These are phyloP conservation scores for Globisporangium paddicum DNA, from an alignment of 352 stramenopile species.

Conservation along the genomic window DNA sequence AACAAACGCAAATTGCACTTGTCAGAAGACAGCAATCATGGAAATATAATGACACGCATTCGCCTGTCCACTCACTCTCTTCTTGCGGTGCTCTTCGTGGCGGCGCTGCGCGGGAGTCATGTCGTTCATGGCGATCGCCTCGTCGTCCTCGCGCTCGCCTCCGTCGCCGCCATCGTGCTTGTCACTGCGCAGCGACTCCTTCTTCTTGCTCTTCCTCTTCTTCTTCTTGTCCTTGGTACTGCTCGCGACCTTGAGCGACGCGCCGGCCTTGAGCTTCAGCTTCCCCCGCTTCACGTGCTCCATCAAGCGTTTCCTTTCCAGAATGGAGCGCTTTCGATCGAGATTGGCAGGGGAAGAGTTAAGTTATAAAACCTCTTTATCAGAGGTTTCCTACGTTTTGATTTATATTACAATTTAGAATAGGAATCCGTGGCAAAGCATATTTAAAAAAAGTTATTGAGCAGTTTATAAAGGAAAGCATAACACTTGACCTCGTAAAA, in stretches of 20 bases:
- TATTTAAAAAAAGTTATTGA: too few relatives aligned
- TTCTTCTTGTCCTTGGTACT: conserved; percentile 55
- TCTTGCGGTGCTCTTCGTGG: conserved; percentile 75
- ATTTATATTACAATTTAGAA: too few relatives aligned
- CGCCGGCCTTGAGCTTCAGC: conserved; percentile 71
- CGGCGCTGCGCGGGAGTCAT: conserved; percentile 75
- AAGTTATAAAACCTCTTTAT: too few relatives aligned
- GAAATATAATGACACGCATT: background rate
- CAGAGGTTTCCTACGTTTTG: too few relatives aligned
- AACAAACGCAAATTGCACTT: background rate
- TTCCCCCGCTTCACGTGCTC: conserved; percentile 82
- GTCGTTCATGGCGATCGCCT: conserved; percentile 32
- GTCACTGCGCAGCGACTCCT: conserved; percentile 21
- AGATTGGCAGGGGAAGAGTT: background rate
- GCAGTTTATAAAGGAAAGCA: background rate
- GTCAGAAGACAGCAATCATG: too few relatives aligned
- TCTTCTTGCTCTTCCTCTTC: conserved; percentile 46
- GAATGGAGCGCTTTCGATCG: background rate
- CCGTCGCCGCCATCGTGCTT: background rate
- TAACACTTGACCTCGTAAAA: background rate
- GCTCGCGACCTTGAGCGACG: conserved; percentile 56
- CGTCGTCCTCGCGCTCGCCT: conserved; percentile 8
- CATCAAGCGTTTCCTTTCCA: conserved; percentile 22
- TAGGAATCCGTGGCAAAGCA: too few relatives aligned
- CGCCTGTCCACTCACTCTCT: conserved; percentile 49